Base-by-base conservation (phyloP, 108 stramenopile species). In the Cyclotella distinguenda region DNA sequence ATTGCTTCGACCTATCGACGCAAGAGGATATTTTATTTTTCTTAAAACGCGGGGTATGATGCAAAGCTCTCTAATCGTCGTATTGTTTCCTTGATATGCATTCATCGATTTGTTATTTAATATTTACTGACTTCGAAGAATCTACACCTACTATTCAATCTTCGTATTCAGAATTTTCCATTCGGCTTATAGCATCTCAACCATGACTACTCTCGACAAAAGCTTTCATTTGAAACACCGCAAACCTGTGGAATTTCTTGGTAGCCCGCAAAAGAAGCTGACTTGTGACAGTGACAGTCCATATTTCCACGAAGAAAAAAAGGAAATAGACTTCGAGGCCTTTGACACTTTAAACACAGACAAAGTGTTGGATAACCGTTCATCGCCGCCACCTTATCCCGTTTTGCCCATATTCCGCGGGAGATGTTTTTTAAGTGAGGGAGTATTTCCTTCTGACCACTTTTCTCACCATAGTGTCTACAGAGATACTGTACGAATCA, bases 211-310 rank as follows among this genome's bases (percentile, higher is more conserved):
- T 5, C 54, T 25, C 23, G 15, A 25, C 11, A 25, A 55, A 18
- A 35, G 35, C 19, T 36, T 35, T 34, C 54, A 55, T 8, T 25
- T 55, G 5, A 55, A 55, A 34, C 54, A 55, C 35, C 54, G 54
- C 31, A 55, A 55, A 35, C 30, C 9, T 3, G 54, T 31, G 3
- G 54, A 55, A 3, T 55, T 9, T 9, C 31, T 34, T 3, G 54
- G 35, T 7, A 35, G 33, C 16, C 10, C 54, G 16, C 18, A 18
- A 36, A 55, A 11, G 33, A 18, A 6, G n/a, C 6, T 4, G 6
- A 18, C 10, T 6, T 15, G 18, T 18, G 54, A 19, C 33, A 38
- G 12, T 12, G 38, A 12, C 38, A 38, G 38, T 38, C 10, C 38
- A 38, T 55, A 16, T 23, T 35, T 23, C 18, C 18, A 55, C 6